Percentiles rank a stretch among this genome's conserved stretches.
Evolutionary conservation across 805 yeast genomes (phyloP).

Genomic region (Debaryomyces prosopidis): DNA sequence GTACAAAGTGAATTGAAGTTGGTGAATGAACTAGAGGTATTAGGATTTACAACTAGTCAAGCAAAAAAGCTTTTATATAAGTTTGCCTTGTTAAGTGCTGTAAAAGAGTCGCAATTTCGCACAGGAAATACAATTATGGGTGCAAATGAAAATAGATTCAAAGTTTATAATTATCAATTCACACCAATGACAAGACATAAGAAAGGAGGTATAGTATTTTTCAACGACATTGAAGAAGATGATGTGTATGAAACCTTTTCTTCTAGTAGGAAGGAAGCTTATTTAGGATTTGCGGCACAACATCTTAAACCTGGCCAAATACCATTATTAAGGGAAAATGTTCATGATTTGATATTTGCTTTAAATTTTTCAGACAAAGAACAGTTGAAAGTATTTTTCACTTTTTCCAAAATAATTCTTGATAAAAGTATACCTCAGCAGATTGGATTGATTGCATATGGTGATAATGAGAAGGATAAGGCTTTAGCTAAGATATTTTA

Average conservation of each 20-base stretch:
- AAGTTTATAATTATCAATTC: slow-evolving; percentile 27
- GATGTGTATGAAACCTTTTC: slow-evolving; percentile 48
- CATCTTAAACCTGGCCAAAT: slow-evolving; percentile 54
- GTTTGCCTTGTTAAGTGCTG: slow-evolving; percentile 42
- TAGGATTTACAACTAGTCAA: slow-evolving; percentile 33
- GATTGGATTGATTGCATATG: slow-evolving; percentile 77
- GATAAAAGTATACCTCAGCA: slow-evolving; percentile 70
- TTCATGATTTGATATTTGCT: slow-evolving; percentile 72
- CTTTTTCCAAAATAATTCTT: slow-evolving; percentile 51
- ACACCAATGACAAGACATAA: slow-evolving; percentile 10
- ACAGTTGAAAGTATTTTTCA: slow-evolving; percentile 51
- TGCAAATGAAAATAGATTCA: slow-evolving; percentile 34
- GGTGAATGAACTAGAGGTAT: slow-evolving; percentile 20
- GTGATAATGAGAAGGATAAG: slow-evolving; percentile 27
- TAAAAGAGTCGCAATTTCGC: slow-evolving; percentile 35
- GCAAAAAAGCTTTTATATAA: slow-evolving; percentile 34
- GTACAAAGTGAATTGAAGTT: slow-evolving; percentile 24
- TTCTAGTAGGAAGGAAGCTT: slow-evolving; percentile 42
- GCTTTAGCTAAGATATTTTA: slow-evolving; percentile 33
- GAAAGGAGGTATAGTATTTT: slow-evolving; percentile 54
- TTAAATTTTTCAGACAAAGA: slow-evolving; percentile 56
- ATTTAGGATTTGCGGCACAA: slow-evolving; percentile 34
- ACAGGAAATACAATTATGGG: slow-evolving; percentile 33
- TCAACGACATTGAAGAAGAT: slow-evolving; percentile 77
- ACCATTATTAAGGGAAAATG: slow-evolving; percentile 70